Evolutionary conservation across 2,329 filamentous ascomycete species (phyloP).

Genomic region (Cladophialophora chaetospira): DNA sequence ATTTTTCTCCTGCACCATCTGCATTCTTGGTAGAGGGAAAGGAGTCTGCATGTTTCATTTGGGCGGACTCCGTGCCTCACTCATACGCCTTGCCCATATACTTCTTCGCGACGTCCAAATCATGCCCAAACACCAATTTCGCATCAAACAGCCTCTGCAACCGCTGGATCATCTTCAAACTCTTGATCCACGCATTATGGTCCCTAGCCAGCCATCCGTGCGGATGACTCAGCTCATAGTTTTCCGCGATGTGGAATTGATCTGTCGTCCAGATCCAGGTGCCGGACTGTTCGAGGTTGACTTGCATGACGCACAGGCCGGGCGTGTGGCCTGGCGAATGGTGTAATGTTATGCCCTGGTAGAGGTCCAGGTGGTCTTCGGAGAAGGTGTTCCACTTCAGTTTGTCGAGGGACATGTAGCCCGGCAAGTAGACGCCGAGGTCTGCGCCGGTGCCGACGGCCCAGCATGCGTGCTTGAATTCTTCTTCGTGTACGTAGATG

Average conservation of each 20-base stretch:
- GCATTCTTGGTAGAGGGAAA: too few relatives aligned
- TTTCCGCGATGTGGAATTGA: slow-evolving; percentile 45
- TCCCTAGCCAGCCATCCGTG: slow-evolving; percentile 44
- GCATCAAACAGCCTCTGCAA: slow-evolving; percentile 39
- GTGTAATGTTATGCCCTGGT: slow-evolving; percentile 43
- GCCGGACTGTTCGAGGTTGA: slow-evolving; percentile 41
- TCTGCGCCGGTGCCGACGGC: slow-evolving; percentile 47
- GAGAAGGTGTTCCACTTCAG: slow-evolving; percentile 50
- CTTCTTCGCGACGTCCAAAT: slow-evolving; percentile 30
- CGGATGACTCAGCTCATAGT: slow-evolving; percentile 40
- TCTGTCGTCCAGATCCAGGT: slow-evolving; percentile 47
- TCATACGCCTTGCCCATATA: slow-evolving; percentile 23
- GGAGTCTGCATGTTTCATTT: too few relatives aligned
- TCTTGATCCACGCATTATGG: slow-evolving; percentile 42
- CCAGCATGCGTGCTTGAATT: slow-evolving; percentile 51
- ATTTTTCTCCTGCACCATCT: too few relatives aligned
- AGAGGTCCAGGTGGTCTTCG: slow-evolving; percentile 44
- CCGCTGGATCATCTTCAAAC: slow-evolving; percentile 39
- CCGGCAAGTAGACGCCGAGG: slow-evolving; percentile 42
- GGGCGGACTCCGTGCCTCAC: too few relatives aligned
- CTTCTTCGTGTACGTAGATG: slow-evolving; percentile 52
- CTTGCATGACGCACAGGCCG: slow-evolving; percentile 41
- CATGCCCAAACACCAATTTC: slow-evolving; percentile 40
- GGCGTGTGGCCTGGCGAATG: slow-evolving; percentile 43
- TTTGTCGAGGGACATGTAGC: slow-evolving; percentile 41